Evolutionary conservation across 2,329 filamentous ascomycete species (phyloP).

Genomic region (Ambrosiella xylebori): DNA sequence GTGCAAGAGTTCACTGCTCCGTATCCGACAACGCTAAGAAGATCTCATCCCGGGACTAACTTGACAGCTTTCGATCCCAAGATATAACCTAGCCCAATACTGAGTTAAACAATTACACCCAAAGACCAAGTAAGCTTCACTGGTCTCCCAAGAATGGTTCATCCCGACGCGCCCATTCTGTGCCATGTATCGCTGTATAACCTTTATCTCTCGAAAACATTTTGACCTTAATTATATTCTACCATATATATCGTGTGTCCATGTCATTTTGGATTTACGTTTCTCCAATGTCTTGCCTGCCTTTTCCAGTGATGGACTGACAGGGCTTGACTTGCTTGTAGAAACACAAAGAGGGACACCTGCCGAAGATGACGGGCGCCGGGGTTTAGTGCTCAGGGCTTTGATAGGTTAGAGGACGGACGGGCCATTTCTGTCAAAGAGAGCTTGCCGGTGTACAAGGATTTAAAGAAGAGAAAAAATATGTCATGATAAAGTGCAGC

Average conservation of each 20-base stretch:
- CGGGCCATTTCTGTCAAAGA: background rate
- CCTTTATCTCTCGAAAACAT: too few relatives aligned
- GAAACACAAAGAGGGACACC: background rate
- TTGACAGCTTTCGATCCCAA: too few relatives aligned
- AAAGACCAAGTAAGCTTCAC: background rate
- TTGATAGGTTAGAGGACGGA: background rate
- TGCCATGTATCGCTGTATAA: background rate
- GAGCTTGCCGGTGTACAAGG: background rate
- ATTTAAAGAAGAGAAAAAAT: background rate
- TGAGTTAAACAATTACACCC: background rate
- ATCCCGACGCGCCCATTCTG: background rate
- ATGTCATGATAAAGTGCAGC: background rate
- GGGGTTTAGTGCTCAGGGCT: background rate
- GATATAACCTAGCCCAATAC: too few relatives aligned
- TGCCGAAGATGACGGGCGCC: background rate
- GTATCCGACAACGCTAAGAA: too few relatives aligned
- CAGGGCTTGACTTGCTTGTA: background rate
- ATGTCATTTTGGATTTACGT: background rate
- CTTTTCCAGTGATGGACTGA: background rate
- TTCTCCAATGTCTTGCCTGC: background rate
- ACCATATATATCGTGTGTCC: background rate
- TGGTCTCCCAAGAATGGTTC: background rate
- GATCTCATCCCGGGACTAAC: too few relatives aligned
- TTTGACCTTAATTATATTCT: too few relatives aligned
- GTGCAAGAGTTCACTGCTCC: too few relatives aligned